Evolutionary conservation across 352 stramenopile species (phyloP).

Genomic region (Thalassiosira gravida): DNA sequence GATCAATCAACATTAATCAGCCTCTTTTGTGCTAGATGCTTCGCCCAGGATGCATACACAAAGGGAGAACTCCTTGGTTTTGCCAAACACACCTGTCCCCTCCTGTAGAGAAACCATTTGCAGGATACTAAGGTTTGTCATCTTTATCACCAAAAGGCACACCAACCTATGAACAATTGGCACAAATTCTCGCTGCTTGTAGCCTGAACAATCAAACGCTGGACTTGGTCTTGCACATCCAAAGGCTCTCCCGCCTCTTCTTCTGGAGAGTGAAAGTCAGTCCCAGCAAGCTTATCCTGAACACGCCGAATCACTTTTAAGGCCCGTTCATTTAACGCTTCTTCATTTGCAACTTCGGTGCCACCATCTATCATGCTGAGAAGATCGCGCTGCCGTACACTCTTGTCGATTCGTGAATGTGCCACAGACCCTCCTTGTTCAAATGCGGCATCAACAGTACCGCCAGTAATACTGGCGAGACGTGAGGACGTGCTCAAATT

Average conservation of each 20-base stretch:
- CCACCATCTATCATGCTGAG: slow-evolving; percentile 69
- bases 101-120: neutral
- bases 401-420: slow-evolving; percentile 74
- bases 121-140: neutral
- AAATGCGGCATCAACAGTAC: slow-evolving; percentile 38
- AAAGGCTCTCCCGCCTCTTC: slow-evolving; percentile 72
- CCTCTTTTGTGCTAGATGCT: too few relatives aligned
- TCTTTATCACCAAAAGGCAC: slow-evolving; percentile 87
- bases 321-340: slow-evolving; percentile 94
- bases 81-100: too few relatives aligned
- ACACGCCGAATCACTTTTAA: slow-evolving; percentile 96
- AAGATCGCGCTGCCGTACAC: slow-evolving; percentile 76
- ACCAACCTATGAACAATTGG: slow-evolving; percentile 99
- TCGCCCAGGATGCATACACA: too few relatives aligned
- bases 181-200: slow-evolving; percentile 98
- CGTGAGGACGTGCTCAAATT: slow-evolving; percentile 70
- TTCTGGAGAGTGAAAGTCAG: slow-evolving; percentile 90
- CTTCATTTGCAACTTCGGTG: slow-evolving; percentile 69
- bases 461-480: slow-evolving; percentile 77
- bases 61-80: too few relatives aligned
- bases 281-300: slow-evolving; percentile 97
- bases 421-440: slow-evolving; percentile 70
- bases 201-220: slow-evolving; percentile 96
- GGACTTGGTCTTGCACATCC: slow-evolving; percentile 92
- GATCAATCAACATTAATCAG: too few relatives aligned